phyloP scores from a whole-genome alignment of 768 basidiomycete species.

The Russula vinacea region DNA sequence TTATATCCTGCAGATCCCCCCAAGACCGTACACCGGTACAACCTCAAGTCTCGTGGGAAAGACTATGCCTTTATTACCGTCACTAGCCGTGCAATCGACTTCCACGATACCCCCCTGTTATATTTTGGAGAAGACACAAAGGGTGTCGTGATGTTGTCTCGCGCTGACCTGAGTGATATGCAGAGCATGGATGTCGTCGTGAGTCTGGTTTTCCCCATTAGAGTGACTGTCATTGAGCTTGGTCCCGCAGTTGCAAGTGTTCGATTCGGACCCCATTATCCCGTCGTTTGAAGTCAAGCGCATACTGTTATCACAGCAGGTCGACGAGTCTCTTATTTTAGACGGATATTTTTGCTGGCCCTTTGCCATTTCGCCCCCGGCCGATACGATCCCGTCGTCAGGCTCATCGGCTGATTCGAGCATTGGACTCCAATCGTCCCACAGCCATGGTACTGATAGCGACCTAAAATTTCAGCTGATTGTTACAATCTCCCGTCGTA shows the following conservation, averaged over 20 bases:
- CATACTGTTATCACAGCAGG: background rate
- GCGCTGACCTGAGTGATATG: conserved; percentile 5
- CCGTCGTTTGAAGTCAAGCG: conserved; percentile 13
- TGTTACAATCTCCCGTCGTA: conserved; percentile 19
- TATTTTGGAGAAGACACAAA: conserved; percentile 21
- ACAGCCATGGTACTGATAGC: background rate
- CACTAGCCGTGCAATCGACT: conserved; percentile 9
- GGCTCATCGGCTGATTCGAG: background rate
- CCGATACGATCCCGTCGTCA: background rate
- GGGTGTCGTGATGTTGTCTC: conserved; percentile 14
- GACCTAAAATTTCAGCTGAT: conserved; percentile 6
- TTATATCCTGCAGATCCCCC: background rate
- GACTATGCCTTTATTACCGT: conserved; percentile 18
- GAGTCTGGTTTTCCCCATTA: background rate
- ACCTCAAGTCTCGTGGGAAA: conserved; percentile 19
- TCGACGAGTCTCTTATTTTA: background rate
- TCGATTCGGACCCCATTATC: background rate
- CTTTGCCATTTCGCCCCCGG: conserved; percentile 9
- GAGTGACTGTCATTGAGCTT: background rate
- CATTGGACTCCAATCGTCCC: background rate
- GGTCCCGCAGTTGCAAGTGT: conserved; percentile 8
- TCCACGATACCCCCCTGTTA: conserved; percentile 3
- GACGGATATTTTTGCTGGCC: conserved; percentile 15
- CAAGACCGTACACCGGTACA: background rate
- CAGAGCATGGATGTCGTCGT: conserved; percentile 23